Percentiles rank a stretch among this genome's conserved stretches.
Evolutionary conservation across 208 protist species (phyloP).

Genomic region (Leishmania braziliensis): DNA sequence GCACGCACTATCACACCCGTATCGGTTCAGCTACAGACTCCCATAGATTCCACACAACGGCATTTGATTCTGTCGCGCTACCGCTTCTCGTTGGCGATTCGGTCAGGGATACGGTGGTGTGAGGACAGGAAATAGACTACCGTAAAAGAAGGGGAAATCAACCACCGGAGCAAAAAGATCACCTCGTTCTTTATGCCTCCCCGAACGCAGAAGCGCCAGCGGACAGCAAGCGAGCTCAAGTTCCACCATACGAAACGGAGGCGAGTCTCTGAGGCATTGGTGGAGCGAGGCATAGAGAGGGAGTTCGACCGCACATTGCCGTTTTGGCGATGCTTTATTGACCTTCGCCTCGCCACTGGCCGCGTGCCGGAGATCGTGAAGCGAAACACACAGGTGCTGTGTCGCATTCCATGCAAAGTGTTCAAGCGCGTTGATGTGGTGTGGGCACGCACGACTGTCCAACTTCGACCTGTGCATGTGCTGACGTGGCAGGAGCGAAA

Average conservation of each 20-base stretch:
- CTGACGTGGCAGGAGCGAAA: conserved; percentile 11
- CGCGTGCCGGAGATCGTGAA: conserved; percentile 36
- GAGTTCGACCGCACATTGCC: conserved; percentile 72
- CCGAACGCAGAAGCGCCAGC: background rate
- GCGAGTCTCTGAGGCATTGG: conserved; percentile 36
- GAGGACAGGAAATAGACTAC: background rate
- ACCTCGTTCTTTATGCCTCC: background rate
- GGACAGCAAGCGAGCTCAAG: conserved; percentile 3
- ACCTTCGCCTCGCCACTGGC: conserved; percentile 33
- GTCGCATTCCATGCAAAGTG: conserved; percentile 43
- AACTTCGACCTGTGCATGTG: conserved; percentile 12
- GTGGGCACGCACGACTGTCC: conserved; percentile 54
- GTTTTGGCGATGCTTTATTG: conserved; percentile 68
- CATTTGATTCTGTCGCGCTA: background rate
- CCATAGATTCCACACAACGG: background rate
- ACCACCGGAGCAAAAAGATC: background rate
- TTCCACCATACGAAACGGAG: background rate
- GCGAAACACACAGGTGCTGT: conserved; percentile 35
- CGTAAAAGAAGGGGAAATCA: background rate
- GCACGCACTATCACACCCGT: background rate
- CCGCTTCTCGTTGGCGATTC: background rate
- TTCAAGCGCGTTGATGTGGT: conserved; percentile 75
- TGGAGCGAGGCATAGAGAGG: conserved; percentile 40
- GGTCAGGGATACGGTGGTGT: background rate
- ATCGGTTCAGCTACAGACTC: background rate